Percentiles rank a stretch among this genome's conserved stretches.
These are phyloP conservation scores for Penicillium frequentans DNA, from an alignment of 2,329 filamentous ascomycete species.

Conservation along the genomic window DNA sequence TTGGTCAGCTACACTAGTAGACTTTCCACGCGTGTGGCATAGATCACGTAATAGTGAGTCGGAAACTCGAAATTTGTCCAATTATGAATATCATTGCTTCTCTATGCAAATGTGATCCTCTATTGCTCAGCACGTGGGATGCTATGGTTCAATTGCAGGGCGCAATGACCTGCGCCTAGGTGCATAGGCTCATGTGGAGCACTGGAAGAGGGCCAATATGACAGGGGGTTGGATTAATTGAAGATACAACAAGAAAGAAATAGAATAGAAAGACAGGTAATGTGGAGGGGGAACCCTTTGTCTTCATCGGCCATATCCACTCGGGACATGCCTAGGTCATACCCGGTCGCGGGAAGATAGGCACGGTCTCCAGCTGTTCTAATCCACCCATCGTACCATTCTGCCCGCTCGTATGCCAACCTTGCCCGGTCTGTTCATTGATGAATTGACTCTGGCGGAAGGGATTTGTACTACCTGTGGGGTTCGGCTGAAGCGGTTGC, in stretches of 20 bases:
- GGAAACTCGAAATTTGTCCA: background rate
- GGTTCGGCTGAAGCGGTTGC: conserved; percentile 65
- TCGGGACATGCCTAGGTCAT: conserved; percentile 30
- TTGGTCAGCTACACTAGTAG: background rate
- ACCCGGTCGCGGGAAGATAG: conserved; percentile 81
- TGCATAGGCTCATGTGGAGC: background rate
- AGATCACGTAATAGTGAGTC: background rate
- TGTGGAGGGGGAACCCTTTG: background rate
- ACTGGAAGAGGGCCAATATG: conserved; percentile 5
- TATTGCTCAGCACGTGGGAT: background rate
- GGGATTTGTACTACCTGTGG: conserved; percentile 88
- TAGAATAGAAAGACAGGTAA: conserved; percentile 9
- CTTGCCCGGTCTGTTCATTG: conserved; percentile 81
- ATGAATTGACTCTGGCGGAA: conserved; percentile 91
- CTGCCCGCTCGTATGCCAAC: conserved; percentile 75
- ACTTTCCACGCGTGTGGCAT: background rate
- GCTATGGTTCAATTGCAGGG: background rate
- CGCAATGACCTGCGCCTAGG: background rate
- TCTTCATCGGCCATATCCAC: background rate
- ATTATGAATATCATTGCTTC: background rate
- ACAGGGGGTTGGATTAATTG: conserved; percentile 4
- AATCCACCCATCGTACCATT: conserved; percentile 74
- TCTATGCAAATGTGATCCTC: background rate
- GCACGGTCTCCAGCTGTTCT: conserved; percentile 75
- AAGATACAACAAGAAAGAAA: conserved; percentile 14